Percentiles rank a stretch among this genome's conserved stretches.
These are phyloP conservation scores for Neurospora sp. DNA, from an alignment of 495 filamentous ascomycete genomes.

Conservation along the genomic window DNA sequence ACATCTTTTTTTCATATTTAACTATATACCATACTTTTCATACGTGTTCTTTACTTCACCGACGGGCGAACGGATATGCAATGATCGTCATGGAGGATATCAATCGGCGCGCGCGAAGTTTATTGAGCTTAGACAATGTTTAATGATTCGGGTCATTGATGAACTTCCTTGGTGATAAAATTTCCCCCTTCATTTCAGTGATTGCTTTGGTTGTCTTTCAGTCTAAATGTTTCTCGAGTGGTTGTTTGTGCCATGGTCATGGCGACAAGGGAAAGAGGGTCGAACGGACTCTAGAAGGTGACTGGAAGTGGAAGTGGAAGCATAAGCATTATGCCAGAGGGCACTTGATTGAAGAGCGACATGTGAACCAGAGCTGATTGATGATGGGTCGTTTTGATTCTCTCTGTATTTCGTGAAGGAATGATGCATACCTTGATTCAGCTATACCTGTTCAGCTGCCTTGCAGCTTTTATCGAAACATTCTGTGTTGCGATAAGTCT, in stretches of 20 bases:
- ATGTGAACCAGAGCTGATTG: neutral
- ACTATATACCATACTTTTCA: neutral
- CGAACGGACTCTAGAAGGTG: neutral
- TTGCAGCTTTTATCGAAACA: neutral
- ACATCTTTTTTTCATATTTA: neutral
- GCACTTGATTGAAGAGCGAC: neutral
- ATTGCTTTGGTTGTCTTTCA: neutral
- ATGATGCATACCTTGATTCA: neutral
- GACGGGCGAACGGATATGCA: neutral
- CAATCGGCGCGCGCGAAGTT: neutral
- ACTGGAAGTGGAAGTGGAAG: neutral
- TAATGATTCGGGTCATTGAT: neutral
- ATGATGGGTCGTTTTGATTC: neutral
- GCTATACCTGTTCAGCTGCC: neutral
- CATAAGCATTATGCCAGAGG: neutral
- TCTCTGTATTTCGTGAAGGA: neutral
- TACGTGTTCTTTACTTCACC: neutral
- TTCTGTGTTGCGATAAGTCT: neutral
- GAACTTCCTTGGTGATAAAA: neutral
- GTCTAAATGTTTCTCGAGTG: neutral
- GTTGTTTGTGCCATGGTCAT: neutral
- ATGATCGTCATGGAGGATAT: neutral
- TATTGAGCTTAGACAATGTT: neutral
- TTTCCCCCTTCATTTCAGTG: neutral
- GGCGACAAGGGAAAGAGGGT: neutral